Conservation (phyloP, 306 rosid species). For the Prunus armeniaca region DNA sequence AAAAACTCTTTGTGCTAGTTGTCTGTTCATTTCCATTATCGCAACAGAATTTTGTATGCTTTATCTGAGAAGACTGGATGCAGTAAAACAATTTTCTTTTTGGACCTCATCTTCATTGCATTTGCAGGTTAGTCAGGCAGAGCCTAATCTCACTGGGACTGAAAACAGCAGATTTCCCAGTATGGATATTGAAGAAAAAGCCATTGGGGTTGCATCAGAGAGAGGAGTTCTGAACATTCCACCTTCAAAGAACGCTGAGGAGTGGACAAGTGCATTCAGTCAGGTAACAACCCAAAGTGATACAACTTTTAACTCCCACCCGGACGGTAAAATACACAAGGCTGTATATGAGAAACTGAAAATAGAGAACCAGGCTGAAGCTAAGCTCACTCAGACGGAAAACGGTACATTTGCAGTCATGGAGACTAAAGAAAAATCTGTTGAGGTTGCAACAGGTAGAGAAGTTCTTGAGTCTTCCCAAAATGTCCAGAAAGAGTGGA, state of each 20-base stretch:
- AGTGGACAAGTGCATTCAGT: constrained; percentile 48
- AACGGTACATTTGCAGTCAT: constrained; percentile 4
- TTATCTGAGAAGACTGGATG: background rate
- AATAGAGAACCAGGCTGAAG: constrained; percentile 10
- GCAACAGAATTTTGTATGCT: background rate
- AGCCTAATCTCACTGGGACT: background rate
- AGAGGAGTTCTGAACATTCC: constrained; percentile 14
- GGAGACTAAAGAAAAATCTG: background rate
- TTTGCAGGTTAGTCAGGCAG: constrained; percentile 25
- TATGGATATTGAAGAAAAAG: constrained; percentile 3
- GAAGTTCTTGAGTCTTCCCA: background rate
- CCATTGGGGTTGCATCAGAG: background rate
- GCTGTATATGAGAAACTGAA: constrained; percentile 26
- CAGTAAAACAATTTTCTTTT: background rate
- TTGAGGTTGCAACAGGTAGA: too few relatives aligned
- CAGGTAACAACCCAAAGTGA: constrained; percentile 11
- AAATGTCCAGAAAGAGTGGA: background rate
- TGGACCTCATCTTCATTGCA: background rate
- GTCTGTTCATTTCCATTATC: background rate
- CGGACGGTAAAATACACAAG: constrained; percentile 27
- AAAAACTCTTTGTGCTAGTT: too few relatives aligned
- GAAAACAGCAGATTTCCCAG: background rate
- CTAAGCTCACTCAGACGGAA: constrained; percentile 3
- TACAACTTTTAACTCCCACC: constrained; percentile 13
- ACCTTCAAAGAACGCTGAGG: constrained; percentile 28